These are phyloP conservation scores for Lactarius trivialis DNA, from an alignment of 768 basidiomycete species.

Conservation along the genomic window DNA sequence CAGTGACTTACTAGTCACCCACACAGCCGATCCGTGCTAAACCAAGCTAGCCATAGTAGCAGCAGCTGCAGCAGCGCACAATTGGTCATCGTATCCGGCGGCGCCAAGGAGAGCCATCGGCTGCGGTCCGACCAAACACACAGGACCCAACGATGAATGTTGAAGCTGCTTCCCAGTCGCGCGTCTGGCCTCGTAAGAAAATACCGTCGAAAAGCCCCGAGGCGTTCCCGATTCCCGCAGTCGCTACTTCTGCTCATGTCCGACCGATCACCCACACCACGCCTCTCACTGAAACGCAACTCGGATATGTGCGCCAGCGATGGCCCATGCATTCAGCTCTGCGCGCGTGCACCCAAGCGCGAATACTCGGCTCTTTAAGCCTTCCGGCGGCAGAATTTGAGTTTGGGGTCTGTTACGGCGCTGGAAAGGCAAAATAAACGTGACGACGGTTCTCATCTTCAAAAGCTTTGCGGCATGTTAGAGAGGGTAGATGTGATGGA, in stretches of 20 bases:
- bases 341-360: neutral
- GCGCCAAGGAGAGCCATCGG: neutral
- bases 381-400: neutral
- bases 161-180: neutral
- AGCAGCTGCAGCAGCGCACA: neutral
- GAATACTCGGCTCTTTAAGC: neutral
- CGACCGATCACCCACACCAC: conserved; percentile 14
- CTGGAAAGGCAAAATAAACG: neutral
- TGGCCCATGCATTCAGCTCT: neutral
- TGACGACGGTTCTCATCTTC: neutral
- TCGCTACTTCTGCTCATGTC: conserved; percentile 14
- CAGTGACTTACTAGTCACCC: conserved; percentile 9
- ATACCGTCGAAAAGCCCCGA: neutral
- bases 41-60: neutral
- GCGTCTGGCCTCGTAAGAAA: neutral
- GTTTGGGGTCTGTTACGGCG: neutral
- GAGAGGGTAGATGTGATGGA: neutral
- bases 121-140: neutral
- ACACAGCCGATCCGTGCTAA: neutral
- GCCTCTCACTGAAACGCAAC: conserved; percentile 2
- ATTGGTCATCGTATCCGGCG: neutral
- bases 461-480: neutral
- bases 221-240: conserved; percentile 3
- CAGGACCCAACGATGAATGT: neutral
- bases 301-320: neutral